Evolutionary conservation across 495 filamentous ascomycete species (phyloP).

Genomic region (Sabuloglossum arenarium): DNA sequence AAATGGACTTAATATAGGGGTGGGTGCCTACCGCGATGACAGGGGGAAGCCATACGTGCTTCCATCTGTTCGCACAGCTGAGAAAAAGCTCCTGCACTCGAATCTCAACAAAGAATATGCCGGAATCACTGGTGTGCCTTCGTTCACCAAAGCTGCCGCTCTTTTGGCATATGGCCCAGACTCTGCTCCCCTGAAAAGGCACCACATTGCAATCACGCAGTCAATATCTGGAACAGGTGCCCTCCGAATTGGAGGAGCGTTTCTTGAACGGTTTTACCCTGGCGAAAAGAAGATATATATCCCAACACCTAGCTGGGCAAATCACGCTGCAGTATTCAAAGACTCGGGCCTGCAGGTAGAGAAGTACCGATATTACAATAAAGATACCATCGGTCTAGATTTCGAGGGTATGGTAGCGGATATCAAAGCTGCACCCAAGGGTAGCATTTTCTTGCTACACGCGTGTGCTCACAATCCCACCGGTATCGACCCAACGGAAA

Average conservation of each 20-base stretch:
- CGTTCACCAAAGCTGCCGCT: conserved; percentile 83
- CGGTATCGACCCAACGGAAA: conserved; percentile 79
- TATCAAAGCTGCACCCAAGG: conserved; percentile 71
- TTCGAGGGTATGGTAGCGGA: conserved; percentile 86
- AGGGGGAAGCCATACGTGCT: conserved; percentile 93
- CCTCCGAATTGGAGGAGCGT: conserved; percentile 82
- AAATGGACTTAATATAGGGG: conserved; percentile 26
- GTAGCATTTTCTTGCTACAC: conserved; percentile 79
- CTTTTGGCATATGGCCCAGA: conserved; percentile 72
- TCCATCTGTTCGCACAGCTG: conserved; percentile 74
- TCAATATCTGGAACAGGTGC: conserved; percentile 96
- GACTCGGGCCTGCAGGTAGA: conserved; percentile 78
- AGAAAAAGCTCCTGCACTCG: conserved; percentile 62
- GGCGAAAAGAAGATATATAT: conserved; percentile 86
- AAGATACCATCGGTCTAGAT: conserved; percentile 93
- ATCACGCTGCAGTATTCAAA: conserved; percentile 90
- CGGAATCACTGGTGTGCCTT: conserved; percentile 83
- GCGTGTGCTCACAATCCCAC: conserved; percentile 98
- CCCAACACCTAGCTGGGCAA: conserved; percentile 91
- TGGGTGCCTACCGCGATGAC: conserved; percentile 79
- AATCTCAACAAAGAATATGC: conserved; percentile 92
- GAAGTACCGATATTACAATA: conserved; percentile 97
- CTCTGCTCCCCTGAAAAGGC: conserved; percentile 50
- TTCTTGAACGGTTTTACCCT: conserved; percentile 78
- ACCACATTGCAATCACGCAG: conserved; percentile 81